Conservation (phyloP, 805 yeast genomes). For the Kuraishia hungarica region DNA sequence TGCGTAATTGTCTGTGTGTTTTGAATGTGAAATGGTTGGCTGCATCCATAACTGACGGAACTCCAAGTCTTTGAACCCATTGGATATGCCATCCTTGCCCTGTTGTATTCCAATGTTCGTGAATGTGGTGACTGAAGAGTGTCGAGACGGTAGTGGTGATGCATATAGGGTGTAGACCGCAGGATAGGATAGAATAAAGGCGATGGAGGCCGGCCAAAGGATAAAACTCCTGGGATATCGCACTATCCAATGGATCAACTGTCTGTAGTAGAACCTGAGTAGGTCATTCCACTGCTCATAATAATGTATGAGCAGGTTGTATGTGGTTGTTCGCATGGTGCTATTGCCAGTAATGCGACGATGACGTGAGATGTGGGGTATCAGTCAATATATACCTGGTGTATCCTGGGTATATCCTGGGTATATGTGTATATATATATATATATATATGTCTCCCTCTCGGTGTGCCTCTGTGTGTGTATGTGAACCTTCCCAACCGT, state of each 20-base stretch:
- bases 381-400: too few species aligned
- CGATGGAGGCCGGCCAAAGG: slow-evolving; percentile 38
- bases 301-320: not conserved
- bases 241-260: not conserved
- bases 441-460: too few species aligned
- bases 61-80: slow-evolving; percentile 10
- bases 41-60: slow-evolving; percentile 27
- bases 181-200: slow-evolving; percentile 41
- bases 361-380: too few species aligned
- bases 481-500: too few species aligned
- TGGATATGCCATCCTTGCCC: slow-evolving; percentile 2
- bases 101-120: slow-evolving; percentile 9
- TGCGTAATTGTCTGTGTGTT: slow-evolving; percentile 9
- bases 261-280: not conserved
- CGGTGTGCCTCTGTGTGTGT: too few species aligned
- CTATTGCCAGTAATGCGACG: too few species aligned
- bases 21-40: slow-evolving; percentile 15
- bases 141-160: slow-evolving; percentile 12
- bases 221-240: slow-evolving; percentile 21
- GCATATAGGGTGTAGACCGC: slow-evolving; percentile 28
- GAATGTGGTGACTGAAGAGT: slow-evolving; percentile 9
- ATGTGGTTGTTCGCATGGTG: not conserved
- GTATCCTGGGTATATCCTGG: too few species aligned
- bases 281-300: not conserved
- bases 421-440: too few species aligned